Conservation (phyloP, 164 flowering plant genomes). For the Nelumbo lutea region DNA sequence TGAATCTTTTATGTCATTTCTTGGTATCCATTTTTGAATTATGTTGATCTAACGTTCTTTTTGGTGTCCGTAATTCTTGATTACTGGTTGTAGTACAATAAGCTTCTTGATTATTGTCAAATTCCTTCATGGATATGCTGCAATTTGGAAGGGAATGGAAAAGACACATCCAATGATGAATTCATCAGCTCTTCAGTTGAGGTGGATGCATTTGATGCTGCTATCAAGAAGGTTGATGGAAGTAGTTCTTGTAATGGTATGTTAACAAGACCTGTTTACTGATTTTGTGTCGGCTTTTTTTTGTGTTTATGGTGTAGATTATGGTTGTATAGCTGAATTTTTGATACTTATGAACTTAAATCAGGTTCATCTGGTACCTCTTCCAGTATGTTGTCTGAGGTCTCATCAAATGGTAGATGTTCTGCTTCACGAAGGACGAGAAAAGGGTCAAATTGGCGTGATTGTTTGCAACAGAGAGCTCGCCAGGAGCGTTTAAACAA, state of each 20-base stretch:
- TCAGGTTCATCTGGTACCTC: constrained; percentile 43
- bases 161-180: constrained; percentile 36
- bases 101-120: constrained; percentile 47
- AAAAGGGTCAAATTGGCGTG: constrained; percentile 61
- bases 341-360: background rate
- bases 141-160: constrained; percentile 69
- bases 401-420: constrained; percentile 46
- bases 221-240: constrained; percentile 24
- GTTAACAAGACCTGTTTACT: constrained; percentile 6
- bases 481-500: constrained; percentile 73
- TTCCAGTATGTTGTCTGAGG: constrained; percentile 30
- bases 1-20: background rate
- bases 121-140: constrained; percentile 89
- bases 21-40: background rate
- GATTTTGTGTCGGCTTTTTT: background rate
- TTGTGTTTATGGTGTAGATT: background rate
- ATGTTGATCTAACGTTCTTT: constrained; percentile 22
- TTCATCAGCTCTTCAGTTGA: constrained; percentile 49
- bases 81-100: constrained; percentile 56
- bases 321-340: background rate
- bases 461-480: constrained; percentile 70
- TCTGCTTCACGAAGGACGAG: constrained; percentile 37
- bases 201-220: constrained; percentile 65
- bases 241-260: constrained; percentile 36
- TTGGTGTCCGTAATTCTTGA: constrained; percentile 8